phyloP scores from a whole-genome alignment of 768 basidiomycete species.

The Chiua virens region DNA sequence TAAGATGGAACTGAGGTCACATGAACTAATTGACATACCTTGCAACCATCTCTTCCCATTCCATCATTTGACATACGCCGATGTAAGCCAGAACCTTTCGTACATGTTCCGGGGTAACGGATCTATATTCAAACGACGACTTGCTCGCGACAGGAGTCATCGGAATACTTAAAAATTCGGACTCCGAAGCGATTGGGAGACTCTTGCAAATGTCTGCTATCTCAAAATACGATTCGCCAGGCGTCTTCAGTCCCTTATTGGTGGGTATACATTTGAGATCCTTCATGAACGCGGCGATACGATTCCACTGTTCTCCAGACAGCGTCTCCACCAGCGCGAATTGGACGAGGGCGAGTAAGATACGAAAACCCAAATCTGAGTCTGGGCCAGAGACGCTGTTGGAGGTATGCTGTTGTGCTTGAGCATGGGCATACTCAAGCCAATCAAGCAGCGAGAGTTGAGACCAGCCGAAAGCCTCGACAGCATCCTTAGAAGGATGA shows the following conservation, averaged over 20 bases:
- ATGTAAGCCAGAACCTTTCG: not conserved
- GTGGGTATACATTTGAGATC: conserved; percentile 69
- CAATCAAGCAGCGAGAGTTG: conserved; percentile 74
- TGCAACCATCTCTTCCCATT: conserved; percentile 5
- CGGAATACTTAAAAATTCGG: not conserved
- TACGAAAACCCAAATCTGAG: conserved; percentile 52
- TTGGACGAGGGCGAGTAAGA: conserved; percentile 62
- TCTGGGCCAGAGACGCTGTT: not conserved
- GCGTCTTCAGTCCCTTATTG: conserved; percentile 64
- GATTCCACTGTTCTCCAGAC: conserved; percentile 50
- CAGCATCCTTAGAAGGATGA: conserved; percentile 40
- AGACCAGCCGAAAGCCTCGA: conserved; percentile 67
- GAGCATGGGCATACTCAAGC: conserved; percentile 58
- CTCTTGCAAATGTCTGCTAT: conserved; percentile 79
- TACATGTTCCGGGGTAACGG: not conserved
- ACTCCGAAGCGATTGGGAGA: conserved; percentile 8
- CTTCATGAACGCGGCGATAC: conserved; percentile 50
- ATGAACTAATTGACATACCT: conserved; percentile 41
- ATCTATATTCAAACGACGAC: not conserved
- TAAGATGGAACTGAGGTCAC: conserved; percentile 27
- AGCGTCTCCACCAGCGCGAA: conserved; percentile 69
- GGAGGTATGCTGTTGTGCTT: conserved; percentile 14
- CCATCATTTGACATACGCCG: conserved; percentile 38
- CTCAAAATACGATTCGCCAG: conserved; percentile 75
- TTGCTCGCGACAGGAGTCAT: not conserved